phyloP scores from a whole-genome alignment of 2,329 filamentous ascomycete genomes.

The Chrysoporthe austroafricana region DNA sequence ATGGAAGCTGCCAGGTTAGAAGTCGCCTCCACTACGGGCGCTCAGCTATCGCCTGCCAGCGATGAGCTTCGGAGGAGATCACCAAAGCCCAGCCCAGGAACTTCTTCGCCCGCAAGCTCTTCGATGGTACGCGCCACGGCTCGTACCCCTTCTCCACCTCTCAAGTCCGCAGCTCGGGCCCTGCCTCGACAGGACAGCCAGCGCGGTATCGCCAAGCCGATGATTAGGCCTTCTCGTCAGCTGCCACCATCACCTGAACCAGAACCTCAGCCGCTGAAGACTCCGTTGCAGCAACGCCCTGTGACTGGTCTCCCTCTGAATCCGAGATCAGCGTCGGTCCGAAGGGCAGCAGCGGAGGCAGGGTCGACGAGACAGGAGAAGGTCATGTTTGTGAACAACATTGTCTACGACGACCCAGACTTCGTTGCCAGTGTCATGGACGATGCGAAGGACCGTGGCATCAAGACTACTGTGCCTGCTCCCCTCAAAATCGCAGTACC shows the following conservation, averaged over 20 bases:
- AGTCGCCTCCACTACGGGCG: slow-evolving; percentile 48
- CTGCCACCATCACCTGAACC: slow-evolving; percentile 37
- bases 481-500: slow-evolving; percentile 11
- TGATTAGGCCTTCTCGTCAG: slow-evolving; percentile 40
- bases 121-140: background rate
- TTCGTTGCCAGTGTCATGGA: slow-evolving; percentile 54
- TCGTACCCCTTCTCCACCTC: slow-evolving; percentile 14
- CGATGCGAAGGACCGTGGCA: slow-evolving; percentile 42
- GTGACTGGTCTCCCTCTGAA: slow-evolving; percentile 54
- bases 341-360: slow-evolving; percentile 32
- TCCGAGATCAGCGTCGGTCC: slow-evolving; percentile 46
- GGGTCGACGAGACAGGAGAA: slow-evolving; percentile 46
- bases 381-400: slow-evolving; percentile 60
- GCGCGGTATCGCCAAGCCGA: slow-evolving; percentile 9
- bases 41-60: slow-evolving; percentile 54
- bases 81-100: slow-evolving; percentile 43
- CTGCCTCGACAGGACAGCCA: slow-evolving; percentile 14
- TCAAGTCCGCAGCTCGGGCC: slow-evolving; percentile 15
- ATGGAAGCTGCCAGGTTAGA: slow-evolving; percentile 37
- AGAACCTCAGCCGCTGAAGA: slow-evolving; percentile 40
- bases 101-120: slow-evolving; percentile 6
- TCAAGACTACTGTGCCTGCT: slow-evolving; percentile 29
- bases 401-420: slow-evolving; percentile 57
- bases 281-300: slow-evolving; percentile 48
- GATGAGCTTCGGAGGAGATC: slow-evolving; percentile 58